Conservation (phyloP, 306 rosid genomes). For the Rosa multiflora region DNA sequence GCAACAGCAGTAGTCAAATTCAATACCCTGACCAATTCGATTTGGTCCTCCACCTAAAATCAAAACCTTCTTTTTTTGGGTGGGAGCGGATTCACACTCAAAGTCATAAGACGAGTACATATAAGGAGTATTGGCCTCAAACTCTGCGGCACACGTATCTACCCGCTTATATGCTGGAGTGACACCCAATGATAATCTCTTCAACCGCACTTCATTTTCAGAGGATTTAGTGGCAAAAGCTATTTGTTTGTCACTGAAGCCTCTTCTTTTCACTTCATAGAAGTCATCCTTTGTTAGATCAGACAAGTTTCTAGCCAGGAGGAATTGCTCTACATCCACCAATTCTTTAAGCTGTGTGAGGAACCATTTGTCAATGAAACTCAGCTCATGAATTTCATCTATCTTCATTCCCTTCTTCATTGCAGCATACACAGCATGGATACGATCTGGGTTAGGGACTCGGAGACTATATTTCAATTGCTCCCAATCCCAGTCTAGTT, state of each 20-base stretch:
- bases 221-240: constrained; percentile 88
- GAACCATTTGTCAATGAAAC: constrained; percentile 90
- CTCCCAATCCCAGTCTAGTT: constrained; percentile 84
- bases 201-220: constrained; percentile 70
- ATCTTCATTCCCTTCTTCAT: constrained; percentile 92
- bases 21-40: constrained; percentile 99
- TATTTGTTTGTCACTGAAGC: constrained; percentile 93
- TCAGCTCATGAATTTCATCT: constrained; percentile 77
- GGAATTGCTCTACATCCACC: constrained; percentile 80
- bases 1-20: constrained; percentile 98
- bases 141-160: constrained; percentile 99
- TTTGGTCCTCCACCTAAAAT: constrained; percentile 99
- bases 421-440: constrained; percentile 89
- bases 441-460: constrained; percentile 92
- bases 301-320: constrained; percentile 49
- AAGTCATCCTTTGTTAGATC: constrained; percentile 73
- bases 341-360: constrained; percentile 84
- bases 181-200: constrained; percentile 68
- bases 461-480: constrained; percentile 84
- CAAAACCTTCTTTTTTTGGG: constrained; percentile 73
- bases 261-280: constrained; percentile 87
- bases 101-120: constrained; percentile 98
- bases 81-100: constrained; percentile 96
- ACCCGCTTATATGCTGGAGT: constrained; percentile 85
- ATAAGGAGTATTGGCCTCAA: constrained; percentile 97